These are phyloP conservation scores for Funneliformis mosseae DNA, from an alignment of 192 early-diverging fungal genomes.

Conservation along the genomic window DNA sequence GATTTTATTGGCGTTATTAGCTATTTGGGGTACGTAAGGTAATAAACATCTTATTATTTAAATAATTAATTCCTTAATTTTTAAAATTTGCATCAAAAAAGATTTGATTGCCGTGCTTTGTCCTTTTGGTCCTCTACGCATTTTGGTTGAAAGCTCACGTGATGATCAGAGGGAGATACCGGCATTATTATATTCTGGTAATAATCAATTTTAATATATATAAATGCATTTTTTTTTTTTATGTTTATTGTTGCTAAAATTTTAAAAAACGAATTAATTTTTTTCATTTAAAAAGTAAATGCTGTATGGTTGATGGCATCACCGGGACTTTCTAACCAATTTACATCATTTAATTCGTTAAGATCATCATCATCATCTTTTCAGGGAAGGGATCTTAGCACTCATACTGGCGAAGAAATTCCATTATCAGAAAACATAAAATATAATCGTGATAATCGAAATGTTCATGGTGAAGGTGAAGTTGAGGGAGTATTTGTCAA, in stretches of 20 bases:
- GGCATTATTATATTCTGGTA: slow-evolving; percentile 69
- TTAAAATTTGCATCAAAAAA: slow-evolving; percentile 33
- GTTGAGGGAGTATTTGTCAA: neutral
- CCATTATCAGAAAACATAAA: slow-evolving; percentile 22
- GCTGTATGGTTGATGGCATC: slow-evolving; percentile 80
- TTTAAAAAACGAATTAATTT: neutral
- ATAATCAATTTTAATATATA: neutral
- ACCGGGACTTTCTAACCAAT: slow-evolving; percentile 37
- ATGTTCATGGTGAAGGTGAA: too few relatives aligned
- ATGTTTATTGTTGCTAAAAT: neutral
- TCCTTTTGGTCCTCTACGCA: slow-evolving; percentile 83
- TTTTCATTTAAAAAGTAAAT: slow-evolving; percentile 41
- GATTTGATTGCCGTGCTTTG: slow-evolving; percentile 89
- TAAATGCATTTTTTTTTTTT: neutral
- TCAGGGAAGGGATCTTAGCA: neutral
- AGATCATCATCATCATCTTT: slow-evolving; percentile 15
- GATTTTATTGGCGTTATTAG: slow-evolving; percentile 78
- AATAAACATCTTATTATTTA: neutral
- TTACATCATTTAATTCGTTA: slow-evolving; percentile 25
- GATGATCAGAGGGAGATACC: slow-evolving; percentile 78
- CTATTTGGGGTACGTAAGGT: slow-evolving; percentile 71
- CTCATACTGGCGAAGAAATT: slow-evolving; percentile 31
- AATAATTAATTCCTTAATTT: neutral
- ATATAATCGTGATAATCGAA: neutral
- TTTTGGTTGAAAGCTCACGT: slow-evolving; percentile 77